A percentile compares a stretch with the other conserved stretches of the same genome.
Evolutionary conservation across 371 early-diverging fungal genomes (phyloP).

Genomic region (Rhizopus sp.): DNA sequence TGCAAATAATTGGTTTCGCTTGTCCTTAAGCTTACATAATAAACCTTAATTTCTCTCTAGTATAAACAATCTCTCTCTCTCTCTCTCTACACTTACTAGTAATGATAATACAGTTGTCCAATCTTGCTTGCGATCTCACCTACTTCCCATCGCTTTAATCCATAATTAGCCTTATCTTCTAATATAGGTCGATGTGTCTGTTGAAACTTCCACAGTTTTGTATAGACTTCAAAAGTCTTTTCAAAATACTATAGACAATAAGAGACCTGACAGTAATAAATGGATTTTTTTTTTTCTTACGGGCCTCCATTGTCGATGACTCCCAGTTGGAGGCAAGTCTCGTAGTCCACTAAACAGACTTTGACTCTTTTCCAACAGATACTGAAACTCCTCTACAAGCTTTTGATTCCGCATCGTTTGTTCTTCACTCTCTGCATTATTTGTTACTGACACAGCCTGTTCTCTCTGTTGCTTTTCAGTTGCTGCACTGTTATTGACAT

Average conservation of each 20-base stretch:
- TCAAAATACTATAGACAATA: slow-evolving; percentile 76
- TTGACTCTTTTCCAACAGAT: slow-evolving; percentile 94
- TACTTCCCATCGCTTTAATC: slow-evolving; percentile 95
- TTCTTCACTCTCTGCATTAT: slow-evolving; percentile 28
- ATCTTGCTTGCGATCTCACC: slow-evolving; percentile 98
- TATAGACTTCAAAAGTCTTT: slow-evolving; percentile 95
- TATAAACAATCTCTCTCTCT: background rate
- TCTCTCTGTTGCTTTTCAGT: background rate
- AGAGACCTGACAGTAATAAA: background rate
- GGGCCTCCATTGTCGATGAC: slow-evolving; percentile 77
- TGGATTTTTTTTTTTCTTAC: slow-evolving; percentile 18
- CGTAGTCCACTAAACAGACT: slow-evolving; percentile 93
- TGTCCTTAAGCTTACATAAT: slow-evolving; percentile 71
- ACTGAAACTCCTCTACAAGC: slow-evolving; percentile 87
- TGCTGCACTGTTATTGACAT: background rate
- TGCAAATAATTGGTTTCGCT: slow-evolving; percentile 94
- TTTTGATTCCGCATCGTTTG: slow-evolving; percentile 47
- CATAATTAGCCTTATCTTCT: slow-evolving; percentile 87
- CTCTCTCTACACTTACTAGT: slow-evolving; percentile 61
- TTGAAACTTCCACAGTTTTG: slow-evolving; percentile 97
- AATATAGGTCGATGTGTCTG: slow-evolving; percentile 82
- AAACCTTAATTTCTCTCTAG: background rate
- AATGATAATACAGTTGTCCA: slow-evolving; percentile 91
- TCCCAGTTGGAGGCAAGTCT: slow-evolving; percentile 77
- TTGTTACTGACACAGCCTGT: slow-evolving; percentile 2